Conservation (phyloP, 495 filamentous ascomycete species). For the Neurospora sp. region DNA sequence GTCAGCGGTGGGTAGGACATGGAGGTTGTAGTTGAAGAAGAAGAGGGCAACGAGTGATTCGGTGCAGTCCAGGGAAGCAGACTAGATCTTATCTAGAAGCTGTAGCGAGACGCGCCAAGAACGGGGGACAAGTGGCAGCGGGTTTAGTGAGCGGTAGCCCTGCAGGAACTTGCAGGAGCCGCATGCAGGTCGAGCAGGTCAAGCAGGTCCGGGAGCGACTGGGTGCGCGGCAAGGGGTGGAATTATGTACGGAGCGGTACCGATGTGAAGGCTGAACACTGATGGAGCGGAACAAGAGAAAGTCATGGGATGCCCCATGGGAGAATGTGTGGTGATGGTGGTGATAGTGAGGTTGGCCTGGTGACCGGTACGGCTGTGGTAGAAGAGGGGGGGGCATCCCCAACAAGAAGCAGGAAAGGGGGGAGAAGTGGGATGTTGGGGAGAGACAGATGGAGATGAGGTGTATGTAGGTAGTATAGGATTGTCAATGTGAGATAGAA, state of each 20-base stretch:
- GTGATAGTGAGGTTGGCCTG: neutral
- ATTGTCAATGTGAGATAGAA: neutral
- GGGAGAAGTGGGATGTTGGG: neutral
- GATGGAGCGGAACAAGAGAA: neutral
- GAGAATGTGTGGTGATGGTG: neutral
- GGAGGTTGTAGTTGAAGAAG: neutral
- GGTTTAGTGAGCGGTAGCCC: constrained; percentile 9
- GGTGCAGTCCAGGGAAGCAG: neutral
- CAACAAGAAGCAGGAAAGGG: neutral
- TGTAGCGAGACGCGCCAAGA: constrained; percentile 7
- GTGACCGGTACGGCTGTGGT: neutral
- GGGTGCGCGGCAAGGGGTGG: constrained; percentile 1
- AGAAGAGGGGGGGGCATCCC: neutral
- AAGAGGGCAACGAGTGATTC: neutral
- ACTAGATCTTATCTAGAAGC: neutral
- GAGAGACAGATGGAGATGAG: neutral
- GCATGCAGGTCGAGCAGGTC: constrained; percentile 19
- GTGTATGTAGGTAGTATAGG: neutral
- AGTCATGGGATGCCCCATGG: neutral
- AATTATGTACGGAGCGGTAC: neutral
- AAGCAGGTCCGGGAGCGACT: constrained; percentile 1
- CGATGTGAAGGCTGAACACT: neutral
- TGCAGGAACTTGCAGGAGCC: constrained; percentile 25
- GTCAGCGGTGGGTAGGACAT: constrained; percentile 21
- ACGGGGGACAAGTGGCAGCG: constrained; percentile 6